Conservation (phyloP, 345 rosid species). For the Populus ilicifolia region DNA sequence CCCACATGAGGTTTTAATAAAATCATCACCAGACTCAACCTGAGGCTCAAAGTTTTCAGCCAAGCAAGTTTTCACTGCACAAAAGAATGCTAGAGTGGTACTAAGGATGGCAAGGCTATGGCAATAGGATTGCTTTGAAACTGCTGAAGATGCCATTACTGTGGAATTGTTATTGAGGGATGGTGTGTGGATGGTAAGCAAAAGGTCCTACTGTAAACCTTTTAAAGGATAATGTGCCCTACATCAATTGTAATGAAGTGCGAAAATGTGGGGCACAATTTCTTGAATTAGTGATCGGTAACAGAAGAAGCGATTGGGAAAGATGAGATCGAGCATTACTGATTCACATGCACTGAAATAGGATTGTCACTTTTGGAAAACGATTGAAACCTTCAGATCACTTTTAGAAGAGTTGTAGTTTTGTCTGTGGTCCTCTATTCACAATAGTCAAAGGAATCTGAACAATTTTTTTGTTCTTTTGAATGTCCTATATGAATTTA, state of each 20-base stretch:
- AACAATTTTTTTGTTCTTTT: not conserved
- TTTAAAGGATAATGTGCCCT: slow-evolving; percentile 1
- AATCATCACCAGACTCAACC: slow-evolving; percentile 6
- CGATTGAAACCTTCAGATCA: not conserved
- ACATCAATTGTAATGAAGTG: not conserved
- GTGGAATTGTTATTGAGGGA: not conserved
- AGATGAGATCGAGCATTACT: not conserved
- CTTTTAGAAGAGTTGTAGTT: not conserved
- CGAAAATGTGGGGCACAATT: not conserved
- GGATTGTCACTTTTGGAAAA: not conserved
- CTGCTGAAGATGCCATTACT: not conserved
- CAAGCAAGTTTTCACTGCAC: not conserved
- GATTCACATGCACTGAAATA: slow-evolving; percentile 5
- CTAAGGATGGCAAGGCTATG: not conserved
- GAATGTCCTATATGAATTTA: not conserved
- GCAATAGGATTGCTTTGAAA: not conserved
- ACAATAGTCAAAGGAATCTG: not conserved
- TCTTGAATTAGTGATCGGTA: not conserved
- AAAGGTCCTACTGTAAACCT: not conserved
- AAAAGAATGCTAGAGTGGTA: not conserved
- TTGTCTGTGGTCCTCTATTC: not conserved
- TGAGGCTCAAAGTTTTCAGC: not conserved
- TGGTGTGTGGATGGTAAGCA: not conserved
- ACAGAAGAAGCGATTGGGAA: not conserved
- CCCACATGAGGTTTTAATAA: slow-evolving; percentile 32